phyloP scores from a whole-genome alignment of 371 early-diverging fungal species.

The Cokeromyces recurvatus region DNA sequence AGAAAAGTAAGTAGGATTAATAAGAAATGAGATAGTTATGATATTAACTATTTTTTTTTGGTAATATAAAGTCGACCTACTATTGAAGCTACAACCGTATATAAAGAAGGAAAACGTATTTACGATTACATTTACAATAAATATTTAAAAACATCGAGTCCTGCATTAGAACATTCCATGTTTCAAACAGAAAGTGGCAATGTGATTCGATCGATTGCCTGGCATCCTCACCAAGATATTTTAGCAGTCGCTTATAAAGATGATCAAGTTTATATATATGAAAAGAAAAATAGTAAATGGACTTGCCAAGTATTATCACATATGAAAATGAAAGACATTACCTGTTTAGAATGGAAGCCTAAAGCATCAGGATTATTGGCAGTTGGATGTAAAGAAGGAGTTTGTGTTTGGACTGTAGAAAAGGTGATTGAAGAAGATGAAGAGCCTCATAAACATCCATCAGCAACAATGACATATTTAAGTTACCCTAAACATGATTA shows the following conservation, averaged over 20 bases:
- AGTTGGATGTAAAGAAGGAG: slow-evolving; percentile 48
- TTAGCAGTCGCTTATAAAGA: slow-evolving; percentile 49
- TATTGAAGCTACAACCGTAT: slow-evolving; percentile 7
- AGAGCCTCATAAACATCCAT: slow-evolving; percentile 7
- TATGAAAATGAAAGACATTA: slow-evolving; percentile 42
- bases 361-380: slow-evolving; percentile 43
- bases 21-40: too few relatives aligned
- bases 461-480: slow-evolving; percentile 29
- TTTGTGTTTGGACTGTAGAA: slow-evolving; percentile 50
- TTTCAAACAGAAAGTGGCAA: slow-evolving; percentile 1
- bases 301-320: slow-evolving; percentile 38
- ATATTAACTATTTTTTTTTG: too few relatives aligned
- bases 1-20: slow-evolving; percentile 13
- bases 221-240: slow-evolving; percentile 52
- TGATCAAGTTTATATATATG: slow-evolving; percentile 46
- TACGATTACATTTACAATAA: slow-evolving; percentile 2
- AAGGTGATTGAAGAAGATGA: not conserved
- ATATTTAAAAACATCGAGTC: not conserved
- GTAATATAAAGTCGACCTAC: not conserved
- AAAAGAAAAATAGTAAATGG: slow-evolving; percentile 28
- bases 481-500: slow-evolving; percentile 19
- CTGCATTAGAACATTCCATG: not conserved
- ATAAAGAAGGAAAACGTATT: slow-evolving; percentile 6
- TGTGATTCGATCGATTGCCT: slow-evolving; percentile 30
- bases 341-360: slow-evolving; percentile 54